Conservation (phyloP, 768 basidiomycete genomes). For the Amyloporia xantha region DNA sequence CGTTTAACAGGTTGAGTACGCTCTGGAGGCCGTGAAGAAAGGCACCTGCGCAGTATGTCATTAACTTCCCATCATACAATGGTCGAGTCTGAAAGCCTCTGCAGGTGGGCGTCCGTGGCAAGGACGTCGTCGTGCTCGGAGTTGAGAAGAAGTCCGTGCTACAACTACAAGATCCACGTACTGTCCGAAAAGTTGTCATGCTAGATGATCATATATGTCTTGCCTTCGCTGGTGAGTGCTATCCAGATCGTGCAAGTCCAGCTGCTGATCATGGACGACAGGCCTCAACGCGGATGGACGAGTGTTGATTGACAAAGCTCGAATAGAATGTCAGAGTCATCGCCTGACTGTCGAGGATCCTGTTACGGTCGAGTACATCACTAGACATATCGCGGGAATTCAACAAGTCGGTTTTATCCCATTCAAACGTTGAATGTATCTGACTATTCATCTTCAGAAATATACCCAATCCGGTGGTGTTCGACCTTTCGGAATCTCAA, state of each 20-base stretch:
- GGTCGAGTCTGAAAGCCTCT: constrained; percentile 8
- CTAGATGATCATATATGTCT: constrained; percentile 96
- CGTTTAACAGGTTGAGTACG: constrained; percentile 85
- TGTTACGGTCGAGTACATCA: constrained; percentile 97
- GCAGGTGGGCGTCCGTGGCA: constrained; percentile 93
- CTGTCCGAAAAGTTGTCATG: constrained; percentile 97
- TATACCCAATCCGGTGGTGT: constrained; percentile 99
- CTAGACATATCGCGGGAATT: constrained; percentile 95
- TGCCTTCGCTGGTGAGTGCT: constrained; percentile 89
- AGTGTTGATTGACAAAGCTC: constrained; percentile 95
- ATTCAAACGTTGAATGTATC: too few relatives aligned
- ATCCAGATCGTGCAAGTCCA: constrained; percentile 1
- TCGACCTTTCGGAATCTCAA: constrained; percentile 96
- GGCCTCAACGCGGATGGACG: constrained; percentile 97
- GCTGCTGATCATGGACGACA: constrained; percentile 25
- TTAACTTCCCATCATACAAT: neutral
- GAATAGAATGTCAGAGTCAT: constrained; percentile 96
- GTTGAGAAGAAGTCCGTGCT: constrained; percentile 99
- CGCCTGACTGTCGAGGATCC: constrained; percentile 97
- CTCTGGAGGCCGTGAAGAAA: constrained; percentile 93
- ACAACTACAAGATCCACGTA: constrained; percentile 96
- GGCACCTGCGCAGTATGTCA: constrained; percentile 89
- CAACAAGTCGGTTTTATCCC: constrained; percentile 88
- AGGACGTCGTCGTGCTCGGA: constrained; percentile 91
- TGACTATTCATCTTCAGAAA: too few relatives aligned